Percentiles rank a stretch among this genome's conserved stretches.
Evolutionary conservation across 2,329 filamentous ascomycete species (phyloP).

Genomic region (Leptosphaerulina australis): DNA sequence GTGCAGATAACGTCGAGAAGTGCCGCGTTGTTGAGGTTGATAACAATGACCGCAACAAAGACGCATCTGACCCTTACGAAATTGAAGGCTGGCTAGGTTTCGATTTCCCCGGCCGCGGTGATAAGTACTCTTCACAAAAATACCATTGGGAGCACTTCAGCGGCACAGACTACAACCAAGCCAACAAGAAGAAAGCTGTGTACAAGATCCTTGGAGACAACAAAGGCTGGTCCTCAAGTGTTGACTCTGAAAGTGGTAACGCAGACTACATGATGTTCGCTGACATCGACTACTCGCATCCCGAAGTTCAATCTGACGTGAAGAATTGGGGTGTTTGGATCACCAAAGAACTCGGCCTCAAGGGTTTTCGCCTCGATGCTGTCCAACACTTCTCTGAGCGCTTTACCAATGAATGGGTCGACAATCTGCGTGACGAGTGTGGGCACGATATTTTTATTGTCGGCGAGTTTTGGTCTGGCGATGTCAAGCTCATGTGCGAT

Average conservation of each 20-base stretch:
- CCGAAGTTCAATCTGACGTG: conserved; percentile 68
- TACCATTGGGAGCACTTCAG: conserved; percentile 72
- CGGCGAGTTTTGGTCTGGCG: conserved; percentile 72
- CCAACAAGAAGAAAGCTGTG: conserved; percentile 63
- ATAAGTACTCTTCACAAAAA: conserved; percentile 65
- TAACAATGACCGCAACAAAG: conserved; percentile 60
- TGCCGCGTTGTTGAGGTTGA: conserved; percentile 70
- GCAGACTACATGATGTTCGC: conserved; percentile 74
- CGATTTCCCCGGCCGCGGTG: conserved; percentile 66
- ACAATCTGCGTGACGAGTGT: conserved; percentile 57
- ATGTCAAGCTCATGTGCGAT: conserved; percentile 60
- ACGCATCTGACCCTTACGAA: conserved; percentile 61
- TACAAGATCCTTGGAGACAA: conserved; percentile 69
- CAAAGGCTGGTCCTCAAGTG: conserved; percentile 68
- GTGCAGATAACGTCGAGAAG: conserved; percentile 68
- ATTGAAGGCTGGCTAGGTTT: conserved; percentile 73
- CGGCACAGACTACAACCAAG: conserved; percentile 69
- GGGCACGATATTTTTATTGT: conserved; percentile 66
- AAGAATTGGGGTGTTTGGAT: conserved; percentile 72
- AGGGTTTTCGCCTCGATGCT: conserved; percentile 73
- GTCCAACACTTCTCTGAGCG: conserved; percentile 72
- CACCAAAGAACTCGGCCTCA: conserved; percentile 63
- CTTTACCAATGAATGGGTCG: conserved; percentile 71
- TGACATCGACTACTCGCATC: conserved; percentile 66
- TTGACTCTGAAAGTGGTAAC: conserved; percentile 70